phyloP scores from a whole-genome alignment of 257 asterid genomes.

The Verbascum thapsus region DNA sequence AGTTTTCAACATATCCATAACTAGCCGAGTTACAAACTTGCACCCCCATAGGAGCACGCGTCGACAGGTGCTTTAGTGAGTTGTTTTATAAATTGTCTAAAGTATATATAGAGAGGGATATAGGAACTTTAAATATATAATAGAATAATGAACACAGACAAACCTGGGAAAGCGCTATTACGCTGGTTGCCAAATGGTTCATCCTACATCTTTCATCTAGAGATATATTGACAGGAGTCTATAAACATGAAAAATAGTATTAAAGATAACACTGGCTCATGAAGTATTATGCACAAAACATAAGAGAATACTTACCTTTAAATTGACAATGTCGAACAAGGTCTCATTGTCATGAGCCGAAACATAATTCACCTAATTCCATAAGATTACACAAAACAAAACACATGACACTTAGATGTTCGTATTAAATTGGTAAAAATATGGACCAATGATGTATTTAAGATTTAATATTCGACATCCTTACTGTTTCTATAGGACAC shows the following conservation, averaged over 20 bases:
- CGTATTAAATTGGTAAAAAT: not conserved
- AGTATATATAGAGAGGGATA: not conserved
- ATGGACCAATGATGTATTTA: not conserved
- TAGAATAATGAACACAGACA: conserved; percentile 7
- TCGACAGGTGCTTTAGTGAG: too few relatives aligned
- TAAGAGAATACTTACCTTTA: conserved; percentile 59
- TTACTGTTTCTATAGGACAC: conserved; percentile 82
- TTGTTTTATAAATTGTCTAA: too few relatives aligned
- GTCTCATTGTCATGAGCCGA: conserved; percentile 99
- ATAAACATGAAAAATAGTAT: conserved; percentile 32
- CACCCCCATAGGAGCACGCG: not conserved
- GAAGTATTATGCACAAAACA: not conserved
- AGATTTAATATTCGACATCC: conserved; percentile 24
- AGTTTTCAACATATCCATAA: not conserved
- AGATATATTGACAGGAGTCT: conserved; percentile 69
- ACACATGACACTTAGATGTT: conserved; percentile 6
- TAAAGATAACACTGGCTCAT: conserved; percentile 18
- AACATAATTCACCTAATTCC: conserved; percentile 77
- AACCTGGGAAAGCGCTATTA: conserved; percentile 96
- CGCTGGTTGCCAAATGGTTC: conserved; percentile 90
- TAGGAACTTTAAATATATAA: not conserved
- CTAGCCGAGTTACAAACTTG: not conserved
- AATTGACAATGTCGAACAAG: conserved; percentile 79
- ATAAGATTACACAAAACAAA: conserved; percentile 11
- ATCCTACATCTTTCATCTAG: conserved; percentile 90